Conservation (phyloP, 2,329 filamentous ascomycete species). For the Sporothrix brunneoviolacea region DNA sequence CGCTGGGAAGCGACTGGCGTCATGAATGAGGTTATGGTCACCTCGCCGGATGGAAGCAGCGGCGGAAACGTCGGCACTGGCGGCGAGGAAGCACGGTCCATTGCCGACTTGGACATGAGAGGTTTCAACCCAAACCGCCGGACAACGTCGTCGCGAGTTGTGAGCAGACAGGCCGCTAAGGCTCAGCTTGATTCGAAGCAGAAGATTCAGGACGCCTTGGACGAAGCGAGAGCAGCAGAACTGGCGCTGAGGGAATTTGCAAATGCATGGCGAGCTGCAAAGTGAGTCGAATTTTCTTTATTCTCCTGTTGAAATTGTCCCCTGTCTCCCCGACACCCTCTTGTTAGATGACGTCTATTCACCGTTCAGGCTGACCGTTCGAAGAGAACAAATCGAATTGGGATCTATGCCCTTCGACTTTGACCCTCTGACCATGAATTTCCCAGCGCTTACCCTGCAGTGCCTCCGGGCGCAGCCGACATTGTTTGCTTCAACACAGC, state of each 20-base stretch:
- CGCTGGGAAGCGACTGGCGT: conserved; percentile 73
- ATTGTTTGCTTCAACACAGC: conserved; percentile 72
- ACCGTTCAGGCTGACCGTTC: neutral
- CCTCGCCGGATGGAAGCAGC: conserved; percentile 37
- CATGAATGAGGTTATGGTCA: conserved; percentile 63
- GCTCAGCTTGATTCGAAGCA: conserved; percentile 57
- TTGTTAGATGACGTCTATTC: neutral
- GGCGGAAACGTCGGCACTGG: conserved; percentile 22
- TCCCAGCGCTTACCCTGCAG: conserved; percentile 75
- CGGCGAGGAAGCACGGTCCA: neutral
- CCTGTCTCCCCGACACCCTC: neutral
- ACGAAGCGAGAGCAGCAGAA: conserved; percentile 78
- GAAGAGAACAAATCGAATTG: conserved; percentile 40
- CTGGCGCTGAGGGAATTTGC: conserved; percentile 78
- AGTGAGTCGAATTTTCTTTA: conserved; percentile 43
- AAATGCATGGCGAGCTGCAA: conserved; percentile 74
- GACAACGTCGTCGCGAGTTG: conserved; percentile 33
- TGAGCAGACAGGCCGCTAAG: conserved; percentile 49
- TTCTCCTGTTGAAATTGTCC: neutral
- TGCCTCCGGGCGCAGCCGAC: conserved; percentile 76
- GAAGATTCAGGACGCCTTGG: conserved; percentile 61
- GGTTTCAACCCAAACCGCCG: conserved; percentile 31
- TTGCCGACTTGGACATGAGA: neutral
- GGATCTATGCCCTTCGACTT: conserved; percentile 64
- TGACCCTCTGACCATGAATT: conserved; percentile 77